Evolutionary conservation across 495 filamentous ascomycete genomes (phyloP).

Genomic region (Podospora comata): DNA sequence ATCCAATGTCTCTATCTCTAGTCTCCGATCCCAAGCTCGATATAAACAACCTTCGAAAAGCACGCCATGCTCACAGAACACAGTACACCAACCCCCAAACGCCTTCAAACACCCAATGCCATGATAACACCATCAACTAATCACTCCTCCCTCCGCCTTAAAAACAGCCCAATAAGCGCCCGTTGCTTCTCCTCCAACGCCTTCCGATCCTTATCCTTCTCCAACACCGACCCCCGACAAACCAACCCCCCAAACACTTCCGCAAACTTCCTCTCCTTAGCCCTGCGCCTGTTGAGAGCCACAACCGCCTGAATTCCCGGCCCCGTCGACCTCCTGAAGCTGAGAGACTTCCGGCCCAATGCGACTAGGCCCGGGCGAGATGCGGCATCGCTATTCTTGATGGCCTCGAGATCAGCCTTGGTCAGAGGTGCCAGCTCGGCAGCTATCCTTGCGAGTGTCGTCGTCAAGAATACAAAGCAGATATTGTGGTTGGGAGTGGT

Average conservation of each 20-base stretch:
- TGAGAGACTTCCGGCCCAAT: constrained; percentile 37
- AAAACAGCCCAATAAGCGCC: constrained; percentile 41
- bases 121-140: not conserved
- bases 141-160: constrained; percentile 27
- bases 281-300: constrained; percentile 40
- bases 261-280: constrained; percentile 43
- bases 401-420: constrained; percentile 34
- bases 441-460: constrained; percentile 59
- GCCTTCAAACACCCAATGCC: not conserved
- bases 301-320: constrained; percentile 27
- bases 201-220: constrained; percentile 47
- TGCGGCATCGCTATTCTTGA: constrained; percentile 5
- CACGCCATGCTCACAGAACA: not conserved
- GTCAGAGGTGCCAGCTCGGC: constrained; percentile 47
- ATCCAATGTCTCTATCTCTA: not conserved
- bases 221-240: constrained; percentile 38
- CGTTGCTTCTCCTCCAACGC: constrained; percentile 45
- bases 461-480: constrained; percentile 79
- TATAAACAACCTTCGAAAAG: not conserved
- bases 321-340: constrained; percentile 38
- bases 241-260: constrained; percentile 49
- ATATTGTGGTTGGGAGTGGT: constrained; percentile 73
- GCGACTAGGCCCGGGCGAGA: constrained; percentile 25
- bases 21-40: not conserved
- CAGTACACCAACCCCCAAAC: not conserved